Base-by-base conservation (phyloP, 495 filamentous ascomycete species). In the Aspergillus ostianus region DNA sequence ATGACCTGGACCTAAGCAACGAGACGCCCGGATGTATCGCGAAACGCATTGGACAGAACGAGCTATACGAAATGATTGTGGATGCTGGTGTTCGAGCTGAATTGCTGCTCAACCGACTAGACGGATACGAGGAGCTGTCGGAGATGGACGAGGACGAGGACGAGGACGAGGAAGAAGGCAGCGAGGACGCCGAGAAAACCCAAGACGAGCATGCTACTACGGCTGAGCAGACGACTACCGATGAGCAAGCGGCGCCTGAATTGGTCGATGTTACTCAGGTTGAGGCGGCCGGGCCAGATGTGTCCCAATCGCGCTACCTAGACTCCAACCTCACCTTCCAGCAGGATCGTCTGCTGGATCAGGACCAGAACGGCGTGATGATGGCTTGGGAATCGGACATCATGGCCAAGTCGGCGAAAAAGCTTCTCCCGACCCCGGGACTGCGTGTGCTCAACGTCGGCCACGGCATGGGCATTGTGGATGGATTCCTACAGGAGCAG, bases 381-480 rank as follows among this genome's bases (percentile, higher is more conserved):
- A 90, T 98, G 94, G 81, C 88, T 27, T 98, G 94, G 94, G 94
- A 98, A 73, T 87, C 87, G 0, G 83, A 86, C 36, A 92, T 98
- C 56, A 98, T 98, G 94, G 81, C 82, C 56, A 81, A 82, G 27
- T 90, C 87, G 41, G 91, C 92, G 26, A 81, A 82, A 51, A 75
- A 83, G 21, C 76, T 93, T 2, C 72, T 87, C 19, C 84, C 87
- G 0, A 66, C 72, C 0, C 56, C 81, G 0, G 88, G 85, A 0
- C 80, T 90, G 55, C 81, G 87, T 7, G 84, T 97, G 3, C 82
- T 98, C 15, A 98, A 98, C 66, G 85, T 98, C 55, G 94, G 94
- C 6, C 92, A 96, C 63, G 94, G 94, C 0, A 94, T 98, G 91
- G 94, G 94, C 17, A 98, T 98, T 49, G 85, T 98, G 41, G 94